Evolutionary conservation across 2,329 filamentous ascomycete genomes (phyloP), one percentile per base, ranked within the genome.

Genomic region (Tothia fuscella): DNA sequence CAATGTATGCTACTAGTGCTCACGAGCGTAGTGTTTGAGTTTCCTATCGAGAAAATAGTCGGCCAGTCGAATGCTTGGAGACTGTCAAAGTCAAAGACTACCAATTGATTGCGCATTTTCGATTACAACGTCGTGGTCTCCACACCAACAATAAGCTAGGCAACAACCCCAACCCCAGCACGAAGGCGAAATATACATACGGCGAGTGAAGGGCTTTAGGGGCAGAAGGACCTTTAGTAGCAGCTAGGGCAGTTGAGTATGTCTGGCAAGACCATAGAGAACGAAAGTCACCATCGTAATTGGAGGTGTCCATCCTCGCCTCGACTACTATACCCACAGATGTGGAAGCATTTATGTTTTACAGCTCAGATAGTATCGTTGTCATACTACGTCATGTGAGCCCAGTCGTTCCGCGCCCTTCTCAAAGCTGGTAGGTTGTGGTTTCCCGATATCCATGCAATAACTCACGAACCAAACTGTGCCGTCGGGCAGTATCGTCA

Each of bases 341-440:
- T 34, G 31, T 34, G 14, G 31, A 34, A 34, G 31, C 14, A 34
- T 34, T 34, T 34, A 34, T 34, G 14, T 34, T 16, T 34, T 16
- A 16, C 31, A 34, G 31, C 31, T 34, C 31, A 10, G 31, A 34
- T 34, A 16, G 31, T 34, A 34, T 34, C 31, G 31, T 34, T 34
- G 31, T 34, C 17, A 34, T 34, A 9, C 31, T 34, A 10, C 31
- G 31, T 34, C 14, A 34, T 34, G 31, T 16, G 17, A 34, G 31
- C 31, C 17, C 14, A 34, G 9, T 34, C 31, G 31, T 34, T 34
- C 31, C 31, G 31, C 31, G 17, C 31, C 9, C 31, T 34, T 34
- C 31, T 34, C 31, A 34, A 34, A 34, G 31, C 31, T 34, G 31
- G 31, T 34, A 34, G 31, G 31, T 16, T 34, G 31, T 34, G 31